phyloP scores from a whole-genome alignment of 371 early-diverging fungal species.

The Nematocida ironsii region DNA sequence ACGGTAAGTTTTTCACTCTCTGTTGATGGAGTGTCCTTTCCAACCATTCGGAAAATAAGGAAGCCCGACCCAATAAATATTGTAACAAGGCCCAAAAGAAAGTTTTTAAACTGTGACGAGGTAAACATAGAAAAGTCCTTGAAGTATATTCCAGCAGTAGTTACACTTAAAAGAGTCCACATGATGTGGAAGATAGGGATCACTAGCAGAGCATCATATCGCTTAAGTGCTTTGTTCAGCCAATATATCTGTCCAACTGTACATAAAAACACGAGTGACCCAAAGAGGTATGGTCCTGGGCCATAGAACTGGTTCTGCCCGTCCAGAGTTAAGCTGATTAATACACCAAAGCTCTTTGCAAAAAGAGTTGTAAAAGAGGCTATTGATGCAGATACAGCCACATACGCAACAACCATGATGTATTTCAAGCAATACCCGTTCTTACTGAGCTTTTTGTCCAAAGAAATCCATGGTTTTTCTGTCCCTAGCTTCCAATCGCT shows the following conservation, averaged over 20 bases:
- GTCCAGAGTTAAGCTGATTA: slow-evolving; percentile 73
- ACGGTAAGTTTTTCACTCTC: slow-evolving; percentile 23
- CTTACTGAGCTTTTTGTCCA: slow-evolving; percentile 64
- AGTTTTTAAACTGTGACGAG: slow-evolving; percentile 72
- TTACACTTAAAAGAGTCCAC: slow-evolving; percentile 75
- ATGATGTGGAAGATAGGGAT: slow-evolving; percentile 79
- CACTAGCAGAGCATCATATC: slow-evolving; percentile 79
- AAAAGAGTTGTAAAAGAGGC: slow-evolving; percentile 78
- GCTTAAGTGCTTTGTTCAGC: slow-evolving; percentile 76
- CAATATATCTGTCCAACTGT: slow-evolving; percentile 78
- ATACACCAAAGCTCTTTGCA: slow-evolving; percentile 77
- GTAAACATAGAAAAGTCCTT: slow-evolving; percentile 76
- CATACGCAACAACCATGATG: slow-evolving; percentile 69
- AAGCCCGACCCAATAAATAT: slow-evolving; percentile 77
- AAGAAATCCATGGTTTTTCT: slow-evolving; percentile 29
- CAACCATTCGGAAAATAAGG: slow-evolving; percentile 62
- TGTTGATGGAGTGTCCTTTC: slow-evolving; percentile 48
- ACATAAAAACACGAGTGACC: slow-evolving; percentile 74
- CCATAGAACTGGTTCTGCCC: slow-evolving; percentile 76
- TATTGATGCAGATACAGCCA: slow-evolving; percentile 73
- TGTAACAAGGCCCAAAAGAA: slow-evolving; percentile 73
- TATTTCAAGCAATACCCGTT: slow-evolving; percentile 65
- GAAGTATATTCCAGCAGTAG: slow-evolving; percentile 80
- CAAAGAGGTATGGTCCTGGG: slow-evolving; percentile 74
- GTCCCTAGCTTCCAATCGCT: slow-evolving; percentile 70